A percentile compares a stretch with the other conserved stretches of the same genome.
phyloP scores from a whole-genome alignment of 1,284 basidiomycete genomes.

The Apiotrichum laibachii region DNA sequence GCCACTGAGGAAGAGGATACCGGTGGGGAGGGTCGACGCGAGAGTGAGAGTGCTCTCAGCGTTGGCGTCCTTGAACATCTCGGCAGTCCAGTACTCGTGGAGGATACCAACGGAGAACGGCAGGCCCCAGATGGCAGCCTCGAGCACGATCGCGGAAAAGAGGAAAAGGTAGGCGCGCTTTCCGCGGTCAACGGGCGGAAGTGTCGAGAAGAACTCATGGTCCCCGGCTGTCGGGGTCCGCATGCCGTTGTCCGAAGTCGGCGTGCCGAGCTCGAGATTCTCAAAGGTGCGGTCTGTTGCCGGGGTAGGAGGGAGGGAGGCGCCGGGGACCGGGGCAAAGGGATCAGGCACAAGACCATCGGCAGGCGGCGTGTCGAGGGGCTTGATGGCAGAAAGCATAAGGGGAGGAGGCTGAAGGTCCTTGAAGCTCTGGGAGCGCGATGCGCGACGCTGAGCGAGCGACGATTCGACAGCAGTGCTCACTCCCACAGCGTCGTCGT shows the following conservation, averaged over 20 bases:
- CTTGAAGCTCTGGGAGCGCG: constrained; percentile 6
- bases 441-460: background rate
- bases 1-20: constrained; percentile 45
- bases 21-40: constrained; percentile 45
- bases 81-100: constrained; percentile 44
- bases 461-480: background rate
- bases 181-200: constrained; percentile 45
- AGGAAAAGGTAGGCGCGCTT: constrained; percentile 44
- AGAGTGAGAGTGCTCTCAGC: constrained; percentile 27
- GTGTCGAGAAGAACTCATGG: constrained; percentile 22
- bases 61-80: constrained; percentile 31
- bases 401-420: constrained; percentile 2
- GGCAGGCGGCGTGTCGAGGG: background rate
- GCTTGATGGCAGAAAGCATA: background rate
- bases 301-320: background rate
- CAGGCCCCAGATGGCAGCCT: constrained; percentile 46
- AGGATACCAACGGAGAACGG: constrained; percentile 45
- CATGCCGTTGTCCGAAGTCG: background rate
- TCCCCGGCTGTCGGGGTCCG: constrained; percentile 18
- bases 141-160: constrained; percentile 38
- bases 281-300: background rate
- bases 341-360: constrained; percentile 1
- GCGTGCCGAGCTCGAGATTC: constrained; percentile 2
- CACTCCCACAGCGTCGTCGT: background rate
- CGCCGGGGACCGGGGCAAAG: constrained; percentile 2